phyloP scores from a whole-genome alignment of 495 filamentous ascomycete genomes.

The Cercophora sp. region DNA sequence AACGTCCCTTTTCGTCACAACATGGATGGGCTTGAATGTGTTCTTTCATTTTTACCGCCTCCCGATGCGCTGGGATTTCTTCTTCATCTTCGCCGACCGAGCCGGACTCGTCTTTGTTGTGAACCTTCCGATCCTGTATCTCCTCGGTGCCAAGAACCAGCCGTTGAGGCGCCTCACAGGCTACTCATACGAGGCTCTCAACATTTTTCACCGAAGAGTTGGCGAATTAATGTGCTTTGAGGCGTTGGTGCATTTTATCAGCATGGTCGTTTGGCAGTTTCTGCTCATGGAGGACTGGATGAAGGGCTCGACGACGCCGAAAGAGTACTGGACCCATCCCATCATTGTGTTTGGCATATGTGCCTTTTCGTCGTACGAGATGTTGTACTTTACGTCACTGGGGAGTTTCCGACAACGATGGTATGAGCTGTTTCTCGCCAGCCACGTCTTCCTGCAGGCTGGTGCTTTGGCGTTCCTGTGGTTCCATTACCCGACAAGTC shows the following conservation, averaged over 20 bases:
- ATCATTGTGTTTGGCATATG: conserved; percentile 34
- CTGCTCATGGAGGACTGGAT: conserved; percentile 27
- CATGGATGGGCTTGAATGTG: conserved; percentile 50
- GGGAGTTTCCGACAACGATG: conserved; percentile 25
- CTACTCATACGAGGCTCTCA: conserved; percentile 60
- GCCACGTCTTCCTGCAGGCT: conserved; percentile 51
- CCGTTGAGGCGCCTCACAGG: conserved; percentile 56
- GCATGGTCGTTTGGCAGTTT: conserved; percentile 44
- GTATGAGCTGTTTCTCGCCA: conserved; percentile 27
- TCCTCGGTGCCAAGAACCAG: conserved; percentile 61
- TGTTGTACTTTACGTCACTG: conserved; percentile 48
- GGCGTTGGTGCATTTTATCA: conserved; percentile 29
- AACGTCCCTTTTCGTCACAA: conserved; percentile 44
- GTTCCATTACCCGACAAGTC: conserved; percentile 45
- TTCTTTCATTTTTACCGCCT: conserved; percentile 53
- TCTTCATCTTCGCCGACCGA: conserved; percentile 55
- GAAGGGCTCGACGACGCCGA: conserved; percentile 8
- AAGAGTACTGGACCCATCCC: conserved; percentile 26
- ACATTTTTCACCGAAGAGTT: conserved; percentile 51
- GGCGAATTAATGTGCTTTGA: conserved; percentile 32
- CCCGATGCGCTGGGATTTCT: conserved; percentile 37
- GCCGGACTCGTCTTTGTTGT: conserved; percentile 48
- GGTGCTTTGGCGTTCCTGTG: conserved; percentile 50
- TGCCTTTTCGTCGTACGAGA: conserved; percentile 52
- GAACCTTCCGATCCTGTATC: conserved; percentile 58